phyloP scores from a whole-genome alignment of 75 land plant genomes.

The Adiantum capillusveneris region DNA sequence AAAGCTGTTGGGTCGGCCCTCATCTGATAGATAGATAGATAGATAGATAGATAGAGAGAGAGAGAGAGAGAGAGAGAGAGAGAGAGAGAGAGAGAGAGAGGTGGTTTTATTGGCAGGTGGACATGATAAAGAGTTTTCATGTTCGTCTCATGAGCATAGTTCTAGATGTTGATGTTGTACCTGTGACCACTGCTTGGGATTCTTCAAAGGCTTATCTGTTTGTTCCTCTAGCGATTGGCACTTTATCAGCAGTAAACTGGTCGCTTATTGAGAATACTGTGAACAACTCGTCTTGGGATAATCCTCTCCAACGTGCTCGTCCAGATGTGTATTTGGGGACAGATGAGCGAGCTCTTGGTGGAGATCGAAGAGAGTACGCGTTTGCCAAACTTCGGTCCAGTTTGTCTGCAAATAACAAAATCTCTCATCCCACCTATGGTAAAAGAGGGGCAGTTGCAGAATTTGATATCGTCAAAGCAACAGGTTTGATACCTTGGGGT shows the following conservation, averaged over 20 bases:
- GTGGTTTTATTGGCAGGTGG: constrained; percentile 43
- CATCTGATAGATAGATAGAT: too few species aligned
- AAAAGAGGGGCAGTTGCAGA: constrained; percentile 95
- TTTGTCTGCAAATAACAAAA: constrained; percentile 65
- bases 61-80: too few species aligned
- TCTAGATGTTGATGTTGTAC: constrained; percentile 97
- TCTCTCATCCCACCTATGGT: constrained; percentile 92
- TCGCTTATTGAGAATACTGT: constrained; percentile 38
- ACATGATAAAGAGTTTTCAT: constrained; percentile 79
- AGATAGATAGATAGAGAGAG: too few species aligned
- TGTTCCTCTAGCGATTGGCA: constrained; percentile 52
- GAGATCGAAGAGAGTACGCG: constrained; percentile 95
- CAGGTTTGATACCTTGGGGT: constrained; percentile 65
- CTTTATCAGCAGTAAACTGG: constrained; percentile 70
- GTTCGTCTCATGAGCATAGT: constrained; percentile 99
- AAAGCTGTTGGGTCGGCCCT: too few species aligned
- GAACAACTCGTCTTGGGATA: constrained; percentile 67
- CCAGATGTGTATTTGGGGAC: constrained; percentile 99
- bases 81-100: not conserved
- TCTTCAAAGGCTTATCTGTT: constrained; percentile 94
- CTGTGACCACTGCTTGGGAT: constrained; percentile 95
- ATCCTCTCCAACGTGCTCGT: constrained; percentile 97
- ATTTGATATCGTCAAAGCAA: constrained; percentile 88
- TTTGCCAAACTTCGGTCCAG: constrained; percentile 92
- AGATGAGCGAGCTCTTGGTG: constrained; percentile 94